Conservation (phyloP, 371 early-diverging fungal genomes). For the Phascolomyces articulosus region DNA sequence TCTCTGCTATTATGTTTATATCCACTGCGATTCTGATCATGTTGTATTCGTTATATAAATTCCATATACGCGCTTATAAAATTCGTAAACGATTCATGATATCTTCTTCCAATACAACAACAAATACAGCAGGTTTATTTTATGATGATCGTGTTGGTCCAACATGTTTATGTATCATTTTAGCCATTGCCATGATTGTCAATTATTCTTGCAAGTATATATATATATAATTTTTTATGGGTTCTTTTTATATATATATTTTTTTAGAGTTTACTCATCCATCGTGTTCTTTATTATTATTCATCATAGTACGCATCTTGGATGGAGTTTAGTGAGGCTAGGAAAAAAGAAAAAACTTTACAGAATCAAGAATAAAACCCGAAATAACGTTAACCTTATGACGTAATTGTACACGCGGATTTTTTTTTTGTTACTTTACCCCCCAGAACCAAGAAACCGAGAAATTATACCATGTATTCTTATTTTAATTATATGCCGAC, state of each 20-base stretch:
- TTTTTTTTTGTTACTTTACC: too few species aligned
- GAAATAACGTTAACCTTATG: background rate
- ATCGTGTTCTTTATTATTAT: too few species aligned
- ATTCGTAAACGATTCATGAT: conserved; percentile 39
- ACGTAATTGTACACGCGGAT: too few species aligned
- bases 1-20: conserved; percentile 75
- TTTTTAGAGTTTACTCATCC: background rate
- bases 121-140: too few species aligned
- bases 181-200: conserved; percentile 69
- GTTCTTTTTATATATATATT: background rate
- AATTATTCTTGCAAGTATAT: conserved; percentile 82
- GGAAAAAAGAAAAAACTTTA: too few species aligned
- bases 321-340: too few species aligned
- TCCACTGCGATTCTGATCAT: conserved; percentile 67
- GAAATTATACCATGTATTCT: too few species aligned
- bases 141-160: conserved; percentile 60
- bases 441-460: too few species aligned
- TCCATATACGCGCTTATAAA: conserved; percentile 78
- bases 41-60: conserved; percentile 75
- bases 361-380: too few species aligned
- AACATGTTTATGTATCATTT: conserved; percentile 44
- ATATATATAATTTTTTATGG: too few species aligned
- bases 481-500: background rate
- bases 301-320: too few species aligned
- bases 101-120: conserved; percentile 23